Evolutionary conservation across 331 rosid genomes (phyloP).

Genomic region (Malus hybrid): DNA sequence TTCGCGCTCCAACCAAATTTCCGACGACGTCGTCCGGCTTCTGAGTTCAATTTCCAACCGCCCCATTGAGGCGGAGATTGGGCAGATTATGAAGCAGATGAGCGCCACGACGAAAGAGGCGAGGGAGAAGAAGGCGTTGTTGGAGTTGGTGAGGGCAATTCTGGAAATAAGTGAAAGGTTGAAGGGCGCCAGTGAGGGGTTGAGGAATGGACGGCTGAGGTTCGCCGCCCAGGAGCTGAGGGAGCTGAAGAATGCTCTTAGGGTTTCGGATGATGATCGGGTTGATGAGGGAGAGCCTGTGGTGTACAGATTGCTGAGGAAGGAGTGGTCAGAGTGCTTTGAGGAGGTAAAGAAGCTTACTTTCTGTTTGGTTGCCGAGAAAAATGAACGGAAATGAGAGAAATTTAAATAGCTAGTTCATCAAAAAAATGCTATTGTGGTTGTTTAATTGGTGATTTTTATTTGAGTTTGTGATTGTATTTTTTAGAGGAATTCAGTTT

Average conservation of each 20-base stretch:
- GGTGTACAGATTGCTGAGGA: conserved; percentile 67
- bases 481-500: conserved; percentile 81
- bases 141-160: conserved; percentile 51
- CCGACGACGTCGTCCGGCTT: conserved; percentile 37
- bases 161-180: conserved; percentile 39
- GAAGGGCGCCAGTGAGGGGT: conserved; percentile 48
- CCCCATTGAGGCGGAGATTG: conserved; percentile 44
- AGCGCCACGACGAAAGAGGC: conserved; percentile 44
- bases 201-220: conserved; percentile 51
- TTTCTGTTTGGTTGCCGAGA: neutral
- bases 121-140: conserved; percentile 50
- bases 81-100: conserved; percentile 48
- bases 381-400: neutral
- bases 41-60: conserved; percentile 39
- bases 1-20: conserved; percentile 38
- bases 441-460: conserved; percentile 39
- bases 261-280: conserved; percentile 25
- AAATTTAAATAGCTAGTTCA: neutral
- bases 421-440: neutral
- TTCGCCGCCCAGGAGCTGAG: conserved; percentile 63
- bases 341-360: conserved; percentile 50
- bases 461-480: conserved; percentile 52
- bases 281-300: conserved; percentile 52
- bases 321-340: conserved; percentile 75
- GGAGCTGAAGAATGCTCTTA: conserved; percentile 51